phyloP scores from a whole-genome alignment of 305 asterid species.

The Fraxinus velutina region DNA sequence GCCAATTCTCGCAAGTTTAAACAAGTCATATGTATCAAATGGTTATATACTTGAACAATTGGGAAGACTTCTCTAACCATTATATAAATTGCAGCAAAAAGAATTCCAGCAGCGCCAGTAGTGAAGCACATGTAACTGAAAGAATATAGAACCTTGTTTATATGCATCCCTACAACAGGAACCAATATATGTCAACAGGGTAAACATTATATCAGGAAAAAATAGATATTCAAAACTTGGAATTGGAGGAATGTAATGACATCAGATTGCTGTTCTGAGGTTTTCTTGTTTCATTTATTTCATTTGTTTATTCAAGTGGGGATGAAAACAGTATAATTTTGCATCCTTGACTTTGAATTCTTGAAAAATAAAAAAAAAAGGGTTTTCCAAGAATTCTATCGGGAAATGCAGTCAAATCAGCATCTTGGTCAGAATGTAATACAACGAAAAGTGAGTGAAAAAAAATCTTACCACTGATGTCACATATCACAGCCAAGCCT shows the following conservation, averaged over 20 bases:
- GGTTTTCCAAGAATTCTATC: neutral
- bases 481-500: conserved; percentile 41
- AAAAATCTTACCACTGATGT: conserved; percentile 43
- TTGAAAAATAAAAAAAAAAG: neutral
- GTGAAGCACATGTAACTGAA: conserved; percentile 65
- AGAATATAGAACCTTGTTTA: conserved; percentile 64
- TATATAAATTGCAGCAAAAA: conserved; percentile 51
- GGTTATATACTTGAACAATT: neutral
- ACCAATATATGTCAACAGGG: neutral
- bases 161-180: conserved; percentile 48
- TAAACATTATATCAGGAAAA: neutral
- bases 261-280: neutral
- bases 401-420: neutral
- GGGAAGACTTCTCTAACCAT: conserved; percentile 36
- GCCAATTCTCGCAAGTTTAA: neutral
- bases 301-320: neutral
- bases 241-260: neutral
- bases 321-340: neutral
- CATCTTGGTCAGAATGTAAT: neutral
- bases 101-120: conserved; percentile 58
- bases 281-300: neutral
- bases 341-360: neutral
- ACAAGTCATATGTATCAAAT: neutral
- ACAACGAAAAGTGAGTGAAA: neutral
- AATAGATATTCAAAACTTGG: neutral